These are phyloP conservation scores for Scalesia atractyloides DNA, from an alignment of 129 eudicot species.

Conservation along the genomic window DNA sequence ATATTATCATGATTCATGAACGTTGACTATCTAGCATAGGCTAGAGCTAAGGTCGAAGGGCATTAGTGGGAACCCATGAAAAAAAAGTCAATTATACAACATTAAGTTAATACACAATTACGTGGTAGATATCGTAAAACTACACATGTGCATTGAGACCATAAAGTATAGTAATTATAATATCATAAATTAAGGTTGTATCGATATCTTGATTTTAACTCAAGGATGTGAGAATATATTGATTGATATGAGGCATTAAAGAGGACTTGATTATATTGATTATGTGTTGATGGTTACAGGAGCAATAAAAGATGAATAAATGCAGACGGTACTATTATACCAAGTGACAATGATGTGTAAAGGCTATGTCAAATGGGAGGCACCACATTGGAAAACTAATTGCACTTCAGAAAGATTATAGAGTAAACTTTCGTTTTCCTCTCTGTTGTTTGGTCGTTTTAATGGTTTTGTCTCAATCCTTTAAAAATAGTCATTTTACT, in stretches of 20 bases:
- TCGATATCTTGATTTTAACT: slow-evolving; percentile 20
- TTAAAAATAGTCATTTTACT: too few species aligned
- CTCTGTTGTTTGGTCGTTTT: too few species aligned
- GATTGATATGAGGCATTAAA: neutral
- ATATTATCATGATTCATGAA: slow-evolving; percentile 8
- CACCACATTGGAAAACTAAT: slow-evolving; percentile 13
- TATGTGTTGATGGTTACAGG: slow-evolving; percentile 16
- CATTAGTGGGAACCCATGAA: slow-evolving; percentile 43
- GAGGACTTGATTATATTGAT: slow-evolving; percentile 5
- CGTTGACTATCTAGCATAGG: slow-evolving; percentile 3
- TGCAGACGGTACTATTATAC: slow-evolving; percentile 33
- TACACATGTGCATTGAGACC: slow-evolving; percentile 19
- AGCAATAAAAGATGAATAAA: slow-evolving; percentile 19
- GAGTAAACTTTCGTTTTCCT: too few species aligned
- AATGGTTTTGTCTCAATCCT: too few species aligned
- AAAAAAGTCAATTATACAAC: slow-evolving; percentile 21
- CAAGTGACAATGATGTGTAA: slow-evolving; percentile 19
- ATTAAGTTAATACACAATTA: slow-evolving; percentile 6
- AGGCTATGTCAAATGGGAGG: slow-evolving; percentile 14
- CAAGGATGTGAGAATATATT: slow-evolving; percentile 19
- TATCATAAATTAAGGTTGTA: neutral
- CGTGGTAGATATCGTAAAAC: slow-evolving; percentile 2
- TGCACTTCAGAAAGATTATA: slow-evolving; percentile 1
- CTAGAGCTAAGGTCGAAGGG: slow-evolving; percentile 17
- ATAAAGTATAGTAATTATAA: neutral